Base-by-base conservation (phyloP, 805 yeast species). In the Pichia sporocuriosa region DNA sequence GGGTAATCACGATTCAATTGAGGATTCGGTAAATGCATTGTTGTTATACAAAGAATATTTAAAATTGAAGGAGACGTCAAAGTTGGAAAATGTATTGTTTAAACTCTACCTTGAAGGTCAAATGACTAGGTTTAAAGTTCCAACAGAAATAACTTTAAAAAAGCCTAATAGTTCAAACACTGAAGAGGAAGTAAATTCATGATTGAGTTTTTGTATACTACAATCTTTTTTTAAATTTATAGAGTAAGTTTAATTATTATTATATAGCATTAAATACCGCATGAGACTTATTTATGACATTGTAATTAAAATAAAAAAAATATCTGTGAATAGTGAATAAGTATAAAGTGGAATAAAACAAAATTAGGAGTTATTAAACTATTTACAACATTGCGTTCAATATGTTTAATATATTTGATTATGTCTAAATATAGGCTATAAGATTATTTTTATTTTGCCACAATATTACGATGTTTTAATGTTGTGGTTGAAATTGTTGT, bases 1-100 rank as follows among this genome's bases (percentile, higher is more conserved):
- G 3, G 95, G 93, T 2, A 90, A 90, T 56, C 99, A 93, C 62
- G 97, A 94, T 58, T 90, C 97, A 1, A 88, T 93, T 34, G 98
- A 93, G 56, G 99, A 93, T 66, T 97, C 99, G 0, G 67, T 70
- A 43, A 82, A 94, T 10, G 97, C 99, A 0, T 69, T 93, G 51
- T 61, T 75, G 34, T 65, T 93, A 27, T 94, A 85, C 65, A 75
- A 77, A 46, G 79, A 77, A 54, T 90, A 85, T 55, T 61, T 75
- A 54, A 80, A 81, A 48, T 68, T 90, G 48, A 65, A 67, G 39
- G 70, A 67, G 3, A 59, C 62, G 0, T 90, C 84, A 0, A 69
- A 66, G 23, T 73, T 90, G 44, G 85, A 83, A 32, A 62, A 59
- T 4, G 70, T 77, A 1, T 68, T 93, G 53, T 73, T 79, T 24